A percentile compares a stretch with the other conserved stretches of the same genome.
phyloP scores from a whole-genome alignment of 257 asterid genomes.

The Thymus quinquecostatus region DNA sequence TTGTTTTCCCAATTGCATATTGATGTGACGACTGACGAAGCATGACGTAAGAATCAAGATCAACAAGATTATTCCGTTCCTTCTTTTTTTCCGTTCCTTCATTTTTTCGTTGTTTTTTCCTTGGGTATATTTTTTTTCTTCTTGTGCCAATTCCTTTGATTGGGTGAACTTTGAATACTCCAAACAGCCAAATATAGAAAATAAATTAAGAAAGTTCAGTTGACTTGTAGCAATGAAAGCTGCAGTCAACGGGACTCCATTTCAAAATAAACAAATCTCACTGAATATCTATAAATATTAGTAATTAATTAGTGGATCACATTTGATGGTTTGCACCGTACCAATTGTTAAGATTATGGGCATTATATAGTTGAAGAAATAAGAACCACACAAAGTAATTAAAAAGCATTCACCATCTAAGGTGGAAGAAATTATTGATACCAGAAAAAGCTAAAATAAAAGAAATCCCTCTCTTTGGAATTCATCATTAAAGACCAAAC shows the following conservation, averaged over 20 bases:
- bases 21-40: too few relatives aligned
- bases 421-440: slow-evolving; percentile 41
- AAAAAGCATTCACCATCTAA: slow-evolving; percentile 40
- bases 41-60: too few relatives aligned
- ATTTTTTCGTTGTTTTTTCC: too few relatives aligned
- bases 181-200: slow-evolving; percentile 15
- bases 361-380: slow-evolving; percentile 2
- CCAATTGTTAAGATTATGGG: slow-evolving; percentile 34
- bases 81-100: too few relatives aligned
- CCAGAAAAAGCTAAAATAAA: not conserved
- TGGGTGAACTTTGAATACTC: not conserved
- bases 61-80: too few relatives aligned
- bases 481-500: slow-evolving; percentile 34
- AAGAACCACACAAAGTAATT: slow-evolving; percentile 21
- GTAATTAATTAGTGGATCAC: slow-evolving; percentile 39
- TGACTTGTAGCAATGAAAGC: not conserved
- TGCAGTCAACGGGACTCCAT: slow-evolving; percentile 20
- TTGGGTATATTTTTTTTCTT: not conserved
- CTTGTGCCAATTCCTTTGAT: not conserved
- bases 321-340: slow-evolving; percentile 42
- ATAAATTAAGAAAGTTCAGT: not conserved
- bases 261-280: not conserved
- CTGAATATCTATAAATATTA: not conserved
- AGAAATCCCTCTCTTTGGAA: not conserved
- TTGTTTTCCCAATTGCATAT: too few relatives aligned